phyloP scores from a whole-genome alignment of 2,329 filamentous ascomycete species.

The Penicillium nordicum region DNA sequence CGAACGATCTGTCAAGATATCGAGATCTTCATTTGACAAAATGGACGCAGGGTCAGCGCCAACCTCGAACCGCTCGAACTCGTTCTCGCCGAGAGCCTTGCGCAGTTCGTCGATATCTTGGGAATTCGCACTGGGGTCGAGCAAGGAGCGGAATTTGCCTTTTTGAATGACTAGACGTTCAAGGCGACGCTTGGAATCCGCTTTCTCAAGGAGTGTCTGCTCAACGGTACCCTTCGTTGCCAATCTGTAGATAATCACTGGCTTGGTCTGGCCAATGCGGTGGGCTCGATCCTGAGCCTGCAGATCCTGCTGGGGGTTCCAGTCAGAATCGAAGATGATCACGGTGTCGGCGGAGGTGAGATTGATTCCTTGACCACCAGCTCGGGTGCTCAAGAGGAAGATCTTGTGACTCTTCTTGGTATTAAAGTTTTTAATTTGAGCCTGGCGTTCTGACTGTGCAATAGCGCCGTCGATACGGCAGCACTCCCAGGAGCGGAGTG shows the following conservation, averaged over 20 bases:
- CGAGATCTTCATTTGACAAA: slow-evolving; percentile 71
- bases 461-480: slow-evolving; percentile 92
- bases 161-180: slow-evolving; percentile 97
- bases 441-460: slow-evolving; percentile 66
- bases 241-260: slow-evolving; percentile 89
- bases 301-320: slow-evolving; percentile 95
- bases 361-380: slow-evolving; percentile 94
- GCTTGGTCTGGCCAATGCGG: slow-evolving; percentile 86
- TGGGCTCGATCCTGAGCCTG: slow-evolving; percentile 96
- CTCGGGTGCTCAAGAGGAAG: slow-evolving; percentile 85
- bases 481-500: slow-evolving; percentile 73
- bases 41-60: slow-evolving; percentile 57
- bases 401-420: slow-evolving; percentile 62
- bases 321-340: slow-evolving; percentile 83
- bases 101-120: slow-evolving; percentile 60
- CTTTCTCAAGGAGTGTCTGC: slow-evolving; percentile 77
- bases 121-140: slow-evolving; percentile 52
- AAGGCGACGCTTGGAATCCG: slow-evolving; percentile 84
- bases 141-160: slow-evolving; percentile 71
- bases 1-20: slow-evolving; percentile 72
- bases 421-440: slow-evolving; percentile 73
- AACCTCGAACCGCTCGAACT: slow-evolving; percentile 63
- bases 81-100: slow-evolving; percentile 66
- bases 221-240: slow-evolving; percentile 93
- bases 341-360: slow-evolving; percentile 88